phyloP scores from a whole-genome alignment of 2,329 filamentous ascomycete genomes.

The Ophiocordyceps unilateralis region DNA sequence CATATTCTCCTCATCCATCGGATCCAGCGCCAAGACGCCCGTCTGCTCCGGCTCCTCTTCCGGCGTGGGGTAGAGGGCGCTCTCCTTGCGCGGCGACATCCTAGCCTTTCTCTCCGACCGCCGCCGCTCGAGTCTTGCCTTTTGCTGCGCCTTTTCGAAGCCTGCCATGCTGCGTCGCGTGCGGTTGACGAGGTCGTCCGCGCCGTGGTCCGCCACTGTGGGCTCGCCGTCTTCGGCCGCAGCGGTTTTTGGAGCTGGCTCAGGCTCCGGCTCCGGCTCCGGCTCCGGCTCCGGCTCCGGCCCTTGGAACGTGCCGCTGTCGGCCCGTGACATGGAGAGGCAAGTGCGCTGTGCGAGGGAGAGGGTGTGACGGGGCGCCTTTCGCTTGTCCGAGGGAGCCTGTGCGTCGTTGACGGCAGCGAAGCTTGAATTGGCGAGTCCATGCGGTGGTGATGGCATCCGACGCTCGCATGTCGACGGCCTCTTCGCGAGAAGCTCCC shows the following conservation, averaged over 20 bases:
- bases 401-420: slow-evolving; percentile 36
- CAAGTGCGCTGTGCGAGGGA: slow-evolving; percentile 65
- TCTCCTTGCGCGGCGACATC: slow-evolving; percentile 20
- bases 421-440: slow-evolving; percentile 38
- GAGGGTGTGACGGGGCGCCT: slow-evolving; percentile 33
- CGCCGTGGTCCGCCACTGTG: slow-evolving; percentile 4
- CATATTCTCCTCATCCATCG: slow-evolving; percentile 60
- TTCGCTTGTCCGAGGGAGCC: slow-evolving; percentile 35
- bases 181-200: slow-evolving; percentile 36
- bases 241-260: not conserved
- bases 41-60: slow-evolving; percentile 25
- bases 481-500: not conserved
- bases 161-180: slow-evolving; percentile 45
- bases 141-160: slow-evolving; percentile 42
- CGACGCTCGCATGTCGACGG: not conserved
- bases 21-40: slow-evolving; percentile 44
- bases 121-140: slow-evolving; percentile 39
- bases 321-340: slow-evolving; percentile 56
- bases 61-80: slow-evolving; percentile 28
- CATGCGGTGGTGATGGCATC: slow-evolving; percentile 28
- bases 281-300: slow-evolving; percentile 13
- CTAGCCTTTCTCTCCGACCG: slow-evolving; percentile 31
- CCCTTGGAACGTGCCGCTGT: slow-evolving; percentile 17
- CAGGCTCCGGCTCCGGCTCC: slow-evolving; percentile 13
- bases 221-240: not conserved